Evolutionary conservation across 371 early-diverging fungal species (phyloP), one percentile per base, ranked within the genome.

Genomic region (Capniomyces stellatus): DNA sequence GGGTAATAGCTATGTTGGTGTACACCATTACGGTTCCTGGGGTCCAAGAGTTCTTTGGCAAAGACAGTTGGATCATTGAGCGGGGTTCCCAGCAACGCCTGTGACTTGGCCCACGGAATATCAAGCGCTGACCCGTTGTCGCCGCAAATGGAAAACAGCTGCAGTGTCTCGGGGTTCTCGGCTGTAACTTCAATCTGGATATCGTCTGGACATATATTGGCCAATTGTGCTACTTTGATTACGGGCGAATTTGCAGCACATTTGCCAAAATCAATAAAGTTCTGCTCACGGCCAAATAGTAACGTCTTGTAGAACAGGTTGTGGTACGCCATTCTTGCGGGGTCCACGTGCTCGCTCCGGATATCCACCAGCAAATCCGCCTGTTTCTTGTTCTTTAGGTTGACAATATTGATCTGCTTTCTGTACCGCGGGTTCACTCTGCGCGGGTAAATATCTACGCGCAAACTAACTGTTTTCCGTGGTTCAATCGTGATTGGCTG

Each of bases 381-480:
- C 62, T 95, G 89, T 51, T 83, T 81, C 2, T 82, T 76, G 63
- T 94, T 93, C 40, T 83, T 71, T 46, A 82, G 69, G 62, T 97
- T 97, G 55, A 86, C 84, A 18, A 96, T 75, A 0, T 89, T 89
- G 21, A 97, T 80, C 64, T 97, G 92, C 63, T 95, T 96, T 56
- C 91, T 78, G 64, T 97, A 97, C 46, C 92, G 90, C 1, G 93
- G 88, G 58, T 97, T 97, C 29, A 92, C 84, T 64, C 94, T 93
- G n/a, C 96, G 83, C 1, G 98, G 98, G 62, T 90, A 94, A 43
- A 96, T 81, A 62, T 93, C 93, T 21, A 97, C 68, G 57, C 88
- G 89, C 28, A 92, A 76, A 42, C 85, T 82, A 13, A 81, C 74
- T n/a, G 82, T 74, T 31, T 82, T 81, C 50, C 77, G 76, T 19